phyloP scores from a whole-genome alignment of 495 filamentous ascomycete genomes.

The Aspergillus biplanus region DNA sequence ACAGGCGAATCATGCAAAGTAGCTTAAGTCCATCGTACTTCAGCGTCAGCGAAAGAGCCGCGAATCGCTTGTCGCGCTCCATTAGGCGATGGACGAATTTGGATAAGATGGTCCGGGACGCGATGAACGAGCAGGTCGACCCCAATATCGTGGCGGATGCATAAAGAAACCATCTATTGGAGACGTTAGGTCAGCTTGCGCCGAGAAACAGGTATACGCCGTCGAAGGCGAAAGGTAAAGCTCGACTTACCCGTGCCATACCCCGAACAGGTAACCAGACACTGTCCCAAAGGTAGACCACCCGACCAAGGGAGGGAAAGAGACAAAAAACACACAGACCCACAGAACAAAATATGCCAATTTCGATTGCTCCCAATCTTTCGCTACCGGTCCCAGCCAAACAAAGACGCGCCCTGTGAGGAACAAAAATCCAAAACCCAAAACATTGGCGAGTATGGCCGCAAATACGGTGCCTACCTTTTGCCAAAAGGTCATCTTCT shows the following conservation, averaged over 20 bases:
- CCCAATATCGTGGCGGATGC: constrained; percentile 78
- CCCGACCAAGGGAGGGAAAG: constrained; percentile 90
- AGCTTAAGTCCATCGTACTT: constrained; percentile 87
- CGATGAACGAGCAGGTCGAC: constrained; percentile 75
- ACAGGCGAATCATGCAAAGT: constrained; percentile 89
- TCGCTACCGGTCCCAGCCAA: constrained; percentile 68
- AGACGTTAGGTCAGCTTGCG: constrained; percentile 12
- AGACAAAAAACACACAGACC: constrained; percentile 72
- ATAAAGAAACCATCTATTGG: constrained; percentile 74
- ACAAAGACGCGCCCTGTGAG: constrained; percentile 79
- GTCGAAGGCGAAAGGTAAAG: neutral
- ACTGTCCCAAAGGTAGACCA: constrained; percentile 87
- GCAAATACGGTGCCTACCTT: constrained; percentile 58
- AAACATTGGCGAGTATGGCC: constrained; percentile 48
- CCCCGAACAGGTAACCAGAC: constrained; percentile 90
- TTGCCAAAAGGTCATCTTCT: constrained; percentile 62
- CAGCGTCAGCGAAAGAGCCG: constrained; percentile 66
- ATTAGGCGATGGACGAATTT: constrained; percentile 78
- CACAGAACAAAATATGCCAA: constrained; percentile 82
- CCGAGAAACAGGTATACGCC: neutral
- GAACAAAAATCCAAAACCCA: constrained; percentile 68
- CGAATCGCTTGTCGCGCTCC: constrained; percentile 77
- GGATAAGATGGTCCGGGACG: constrained; percentile 76
- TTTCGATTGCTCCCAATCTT: constrained; percentile 68
- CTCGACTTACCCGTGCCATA: constrained; percentile 71